Conservation (phyloP, 106 monocot genomes). For the Allium sativum region DNA sequence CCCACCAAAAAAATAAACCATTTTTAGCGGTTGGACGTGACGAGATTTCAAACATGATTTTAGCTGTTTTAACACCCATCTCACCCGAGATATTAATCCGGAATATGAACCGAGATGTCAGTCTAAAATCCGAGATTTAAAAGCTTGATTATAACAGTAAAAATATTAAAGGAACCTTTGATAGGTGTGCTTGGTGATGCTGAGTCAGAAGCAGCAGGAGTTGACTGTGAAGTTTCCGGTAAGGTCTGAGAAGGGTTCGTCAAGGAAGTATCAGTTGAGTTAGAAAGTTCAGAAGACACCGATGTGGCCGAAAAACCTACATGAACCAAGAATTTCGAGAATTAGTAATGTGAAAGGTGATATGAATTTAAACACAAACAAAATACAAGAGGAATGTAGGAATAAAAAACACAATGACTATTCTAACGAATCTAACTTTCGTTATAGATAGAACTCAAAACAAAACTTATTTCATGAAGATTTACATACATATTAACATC, state of each 20-base stretch:
- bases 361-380: not conserved
- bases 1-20: too few relatives aligned
- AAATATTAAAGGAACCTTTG: constrained; percentile 34
- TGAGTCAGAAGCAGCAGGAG: constrained; percentile 21
- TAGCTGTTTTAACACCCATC: too few relatives aligned
- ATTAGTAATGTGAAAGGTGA: not conserved
- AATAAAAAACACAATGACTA: not conserved
- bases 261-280: constrained; percentile 17
- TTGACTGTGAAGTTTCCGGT: constrained; percentile 31
- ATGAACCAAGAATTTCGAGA: constrained; percentile 1
- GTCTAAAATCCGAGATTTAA: too few relatives aligned
- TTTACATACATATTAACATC: too few relatives aligned
- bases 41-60: too few relatives aligned
- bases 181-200: constrained; percentile 15
- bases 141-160: not conserved
- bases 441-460: not conserved
- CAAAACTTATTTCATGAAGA: not conserved
- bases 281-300: constrained; percentile 5
- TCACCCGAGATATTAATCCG: too few relatives aligned
- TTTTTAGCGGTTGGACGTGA: too few relatives aligned
- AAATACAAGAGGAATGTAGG: not conserved
- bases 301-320: constrained; percentile 19
- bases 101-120: too few relatives aligned
- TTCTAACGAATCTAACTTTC: not conserved
- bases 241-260: constrained; percentile 16